Percentiles rank a stretch among this genome's conserved stretches.
Conservation (phyloP, 2,329 filamentous ascomycete species). For the Colletotrichum lupini region DNA sequence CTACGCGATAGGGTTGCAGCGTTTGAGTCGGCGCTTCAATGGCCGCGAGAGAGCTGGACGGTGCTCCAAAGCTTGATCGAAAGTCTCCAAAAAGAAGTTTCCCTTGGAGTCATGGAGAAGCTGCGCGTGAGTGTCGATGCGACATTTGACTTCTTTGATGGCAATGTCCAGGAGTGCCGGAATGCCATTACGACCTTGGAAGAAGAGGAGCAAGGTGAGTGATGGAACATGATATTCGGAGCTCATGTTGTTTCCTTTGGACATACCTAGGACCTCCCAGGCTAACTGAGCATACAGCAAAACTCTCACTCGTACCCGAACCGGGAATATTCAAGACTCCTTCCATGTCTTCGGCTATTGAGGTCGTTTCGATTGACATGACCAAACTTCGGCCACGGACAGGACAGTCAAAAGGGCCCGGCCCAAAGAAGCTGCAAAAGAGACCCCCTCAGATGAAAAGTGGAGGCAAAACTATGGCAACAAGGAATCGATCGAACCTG, state of each 20-base stretch:
- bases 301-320: not conserved
- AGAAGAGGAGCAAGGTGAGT: not conserved
- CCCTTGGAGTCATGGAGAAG: not conserved
- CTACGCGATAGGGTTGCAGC: not conserved
- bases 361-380: not conserved
- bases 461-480: not conserved
- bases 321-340: not conserved
- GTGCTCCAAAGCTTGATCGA: not conserved
- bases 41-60: not conserved
- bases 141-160: not conserved
- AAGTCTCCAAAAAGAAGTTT: not conserved
- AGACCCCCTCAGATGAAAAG: not conserved
- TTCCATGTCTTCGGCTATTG: not conserved
- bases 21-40: not conserved
- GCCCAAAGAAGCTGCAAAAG: not conserved
- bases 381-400: not conserved
- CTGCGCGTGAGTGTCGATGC: not conserved
- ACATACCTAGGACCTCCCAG: not conserved
- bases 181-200: too few species aligned
- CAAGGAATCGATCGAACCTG: not conserved
- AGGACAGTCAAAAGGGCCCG: not conserved
- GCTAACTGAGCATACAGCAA: not conserved
- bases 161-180: too few species aligned
- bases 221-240: not conserved
- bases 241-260: too few species aligned